Base-by-base conservation (phyloP, 495 filamentous ascomycete genomes). In the Aspergillus sparsus region DNA sequence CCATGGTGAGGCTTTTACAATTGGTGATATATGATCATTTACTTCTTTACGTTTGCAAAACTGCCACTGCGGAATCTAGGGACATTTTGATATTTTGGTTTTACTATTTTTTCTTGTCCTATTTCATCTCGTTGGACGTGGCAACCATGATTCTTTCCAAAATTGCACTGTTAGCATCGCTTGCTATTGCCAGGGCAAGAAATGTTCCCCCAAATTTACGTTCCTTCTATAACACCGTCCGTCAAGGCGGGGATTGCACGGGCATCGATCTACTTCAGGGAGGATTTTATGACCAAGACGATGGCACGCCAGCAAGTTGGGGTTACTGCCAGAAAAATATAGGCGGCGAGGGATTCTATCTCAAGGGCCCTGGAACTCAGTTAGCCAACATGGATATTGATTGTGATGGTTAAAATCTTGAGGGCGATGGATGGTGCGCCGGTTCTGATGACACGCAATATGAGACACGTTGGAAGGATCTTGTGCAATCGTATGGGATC, bases 351-450 rank as follows among this genome's bases (percentile, higher is more conserved):
- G 68, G 54, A 34, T 66, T 76, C 52, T 76, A 62, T 58, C 60
- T 74, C 7, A 66, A 74, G 27, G 63, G 66, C 34, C 54, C 63
- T 6, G 62, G 37, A n/a, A 62, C 62, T 7, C 15, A 60, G 46
- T 66, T 69, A 33, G 67, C 61, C 33, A 66, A 74, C 67, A 87
- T 89, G 84, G 86, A 89, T 67, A 78, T 89, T 57, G 85, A 89
- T 70, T 89, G 87, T 68, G 85, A 89, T 62, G 87, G 86, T 12
- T 62, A 69, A 16, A 76, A 84, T 57, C 63, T 68, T 9, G 63
- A 72, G 2, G 68, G 68, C 1, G 82, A 80, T 0, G 79, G 80
- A 54, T 44, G 55, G 6, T 86, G 85, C 61, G 67, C 63, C 21
- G 75, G 72, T 52, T 83, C 81, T 46, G 58, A 51, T 1, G 76